Percentiles rank a stretch among this genome's conserved stretches.
Evolutionary conservation across 495 filamentous ascomycete species (phyloP).

Genomic region (Arthonia radiata): DNA sequence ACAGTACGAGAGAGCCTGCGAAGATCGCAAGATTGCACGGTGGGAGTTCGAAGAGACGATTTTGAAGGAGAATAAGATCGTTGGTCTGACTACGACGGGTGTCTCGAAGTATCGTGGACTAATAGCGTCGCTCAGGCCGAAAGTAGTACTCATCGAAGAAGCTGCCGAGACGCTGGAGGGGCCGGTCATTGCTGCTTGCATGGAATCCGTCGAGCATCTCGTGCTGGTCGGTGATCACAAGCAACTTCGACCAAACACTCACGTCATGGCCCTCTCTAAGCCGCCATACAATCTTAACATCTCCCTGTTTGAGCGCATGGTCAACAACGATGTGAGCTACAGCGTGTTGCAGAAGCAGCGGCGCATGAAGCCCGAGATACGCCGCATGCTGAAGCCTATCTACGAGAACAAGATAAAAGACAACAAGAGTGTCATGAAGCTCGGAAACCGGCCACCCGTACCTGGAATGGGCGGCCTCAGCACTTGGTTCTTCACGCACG

Average conservation of each 20-base stretch:
- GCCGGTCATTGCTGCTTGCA: conserved; percentile 33
- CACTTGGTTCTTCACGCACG: conserved; percentile 49
- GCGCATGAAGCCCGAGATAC: conserved; percentile 51
- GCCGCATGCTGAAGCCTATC: conserved; percentile 34
- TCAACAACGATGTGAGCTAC: conserved; percentile 41
- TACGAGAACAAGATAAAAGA: conserved; percentile 42
- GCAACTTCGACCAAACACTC: conserved; percentile 40
- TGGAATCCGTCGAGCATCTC: conserved; percentile 44
- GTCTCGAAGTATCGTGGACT: conserved; percentile 68
- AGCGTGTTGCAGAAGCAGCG: conserved; percentile 34
- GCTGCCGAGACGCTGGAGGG: conserved; percentile 51
- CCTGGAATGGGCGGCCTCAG: conserved; percentile 56
- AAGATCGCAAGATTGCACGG: conserved; percentile 22
- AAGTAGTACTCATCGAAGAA: conserved; percentile 46
- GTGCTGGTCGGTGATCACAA: conserved; percentile 57
- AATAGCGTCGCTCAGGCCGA: conserved; percentile 43
- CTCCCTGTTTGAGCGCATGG: conserved; percentile 55
- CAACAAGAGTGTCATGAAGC: conserved; percentile 33
- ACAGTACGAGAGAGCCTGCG: conserved; percentile 18
- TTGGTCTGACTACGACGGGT: conserved; percentile 63
- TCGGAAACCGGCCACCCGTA: conserved; percentile 27
- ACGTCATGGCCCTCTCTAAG: conserved; percentile 25
- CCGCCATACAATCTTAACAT: conserved; percentile 36
- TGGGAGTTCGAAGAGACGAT: conserved; percentile 29
- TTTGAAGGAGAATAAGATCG: conserved; percentile 27